Base-by-base conservation (phyloP, 257 asterid genomes). In the Anisodus tanguticus region DNA sequence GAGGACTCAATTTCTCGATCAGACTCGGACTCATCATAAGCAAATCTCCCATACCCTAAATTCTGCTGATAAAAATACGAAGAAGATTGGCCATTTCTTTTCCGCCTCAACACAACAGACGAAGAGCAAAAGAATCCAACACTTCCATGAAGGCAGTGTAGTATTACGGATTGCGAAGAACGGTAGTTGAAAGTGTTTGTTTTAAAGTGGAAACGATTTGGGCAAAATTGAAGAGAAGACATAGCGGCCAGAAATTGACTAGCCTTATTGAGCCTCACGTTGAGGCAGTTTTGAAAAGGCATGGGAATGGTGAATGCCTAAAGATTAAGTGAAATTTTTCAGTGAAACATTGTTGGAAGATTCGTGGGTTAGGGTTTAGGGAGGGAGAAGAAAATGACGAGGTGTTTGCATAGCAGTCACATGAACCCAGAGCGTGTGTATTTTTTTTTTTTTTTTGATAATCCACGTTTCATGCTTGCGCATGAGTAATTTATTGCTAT, bases 41-140 rank as follows among this genome's bases (percentile, higher is more conserved):
- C 97, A 88, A 83, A 90, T 88, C 92, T 84, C 31, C 96, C 95
- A 78, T 90, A 93, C 77, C 97, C 92, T 80, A 86, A 86, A 87
- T 80, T 92, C 90, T 86, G 95, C 87, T 88, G 93, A 85, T 89
- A 88, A 83, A 88, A 84, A 47, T 81, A 89, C 26, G 97, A 94
- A 54, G 11, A 63, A 54, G 89, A 85, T 83, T 85, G 83, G 26
- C 22, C 87, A 82, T 76, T 88, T n/a, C 90, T 86, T 74, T 72
- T 60, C 82, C 91, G 90, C 89, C 87, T 90, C 74, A 87, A 60
- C 35, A 76, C 87, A 58, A 69, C 72, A 69, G 87, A 84, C 39
- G 89, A 83, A 3, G 89, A 89, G 87, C 88, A 88, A 68, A 82
- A 45, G 62, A 86, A 88, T 13, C 68, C 62, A 71, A 87, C 54